These are phyloP conservation scores for Fusarium sp. DNA, from an alignment of 2,329 filamentous ascomycete species.

Conservation along the genomic window DNA sequence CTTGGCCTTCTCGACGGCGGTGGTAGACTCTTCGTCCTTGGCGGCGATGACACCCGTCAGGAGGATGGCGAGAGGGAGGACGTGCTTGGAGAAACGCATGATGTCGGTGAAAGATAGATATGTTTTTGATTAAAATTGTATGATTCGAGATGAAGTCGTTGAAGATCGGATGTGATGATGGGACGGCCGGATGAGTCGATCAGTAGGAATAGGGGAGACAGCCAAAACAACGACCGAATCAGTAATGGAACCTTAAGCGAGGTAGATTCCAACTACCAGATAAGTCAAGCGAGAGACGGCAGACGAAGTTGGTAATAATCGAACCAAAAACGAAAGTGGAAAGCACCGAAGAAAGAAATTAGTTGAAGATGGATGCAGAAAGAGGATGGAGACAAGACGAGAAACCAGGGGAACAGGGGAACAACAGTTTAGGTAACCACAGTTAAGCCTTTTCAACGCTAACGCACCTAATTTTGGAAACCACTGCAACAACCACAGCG, in stretches of 20 bases:
- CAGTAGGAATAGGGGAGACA: conserved; percentile 26
- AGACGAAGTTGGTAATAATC: conserved; percentile 19
- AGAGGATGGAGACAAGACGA: conserved; percentile 10
- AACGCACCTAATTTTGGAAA: conserved; percentile 38
- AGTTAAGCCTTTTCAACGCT: conserved; percentile 34
- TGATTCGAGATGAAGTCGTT: background rate
- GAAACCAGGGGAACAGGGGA: conserved; percentile 38
- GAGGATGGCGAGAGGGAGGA: conserved; percentile 47
- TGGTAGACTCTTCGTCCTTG: conserved; percentile 31
- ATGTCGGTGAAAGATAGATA: conserved; percentile 19
- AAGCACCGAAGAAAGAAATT: conserved; percentile 18
- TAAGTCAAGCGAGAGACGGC: conserved; percentile 33
- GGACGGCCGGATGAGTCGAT: conserved; percentile 10
- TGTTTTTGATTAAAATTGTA: conserved; percentile 8
- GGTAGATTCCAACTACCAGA: conserved; percentile 13
- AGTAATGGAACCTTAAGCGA: background rate
- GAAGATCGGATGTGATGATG: conserved; percentile 6
- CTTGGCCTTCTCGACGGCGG: conserved; percentile 31
- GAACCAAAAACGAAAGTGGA: conserved; percentile 32
- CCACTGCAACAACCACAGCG: background rate
- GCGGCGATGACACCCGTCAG: conserved; percentile 44
- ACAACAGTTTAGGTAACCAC: background rate
- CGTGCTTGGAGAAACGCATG: conserved; percentile 50
- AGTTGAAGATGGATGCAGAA: conserved; percentile 19
- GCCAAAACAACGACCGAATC: conserved; percentile 12